Percentiles rank a stretch among this genome's conserved stretches.
Evolutionary conservation across 805 yeast species (phyloP).

Genomic region (Blastobotrys mokoenaii): DNA sequence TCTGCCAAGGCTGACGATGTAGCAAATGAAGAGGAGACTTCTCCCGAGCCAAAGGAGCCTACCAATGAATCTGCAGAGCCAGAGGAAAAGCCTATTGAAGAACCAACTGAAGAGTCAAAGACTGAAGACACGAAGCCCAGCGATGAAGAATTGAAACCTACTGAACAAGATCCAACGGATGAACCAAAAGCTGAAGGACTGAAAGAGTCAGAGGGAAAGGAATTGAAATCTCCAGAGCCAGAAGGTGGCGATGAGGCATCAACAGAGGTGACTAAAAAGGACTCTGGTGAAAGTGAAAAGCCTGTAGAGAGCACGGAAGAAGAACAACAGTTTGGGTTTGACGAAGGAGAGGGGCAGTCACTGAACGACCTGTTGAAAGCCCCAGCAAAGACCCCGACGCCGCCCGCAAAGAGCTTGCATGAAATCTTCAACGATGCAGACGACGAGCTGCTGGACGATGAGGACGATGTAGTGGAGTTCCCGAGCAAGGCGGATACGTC

Average conservation of each 20-base stretch:
- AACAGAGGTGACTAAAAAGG: constrained; percentile 6
- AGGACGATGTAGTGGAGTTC: no score
- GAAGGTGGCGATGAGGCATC: constrained; percentile 8
- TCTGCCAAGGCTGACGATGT: constrained; percentile 5
- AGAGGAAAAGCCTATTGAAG: constrained; percentile 12
- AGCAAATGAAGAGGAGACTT: constrained; percentile 1
- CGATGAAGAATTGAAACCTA: constrained; percentile 1
- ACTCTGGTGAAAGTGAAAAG: background rate
- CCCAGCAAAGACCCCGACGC: no score
- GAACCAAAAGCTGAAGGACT: background rate
- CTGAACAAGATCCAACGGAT: constrained; percentile 6
- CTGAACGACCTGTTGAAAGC: no score
- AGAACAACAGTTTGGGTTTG: no score
- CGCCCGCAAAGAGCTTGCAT: no score
- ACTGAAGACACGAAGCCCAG: constrained; percentile 10
- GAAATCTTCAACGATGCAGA: no score
- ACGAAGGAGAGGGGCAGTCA: no score
- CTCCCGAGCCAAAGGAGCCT: constrained; percentile 6
- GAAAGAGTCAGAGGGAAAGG: constrained; percentile 4
- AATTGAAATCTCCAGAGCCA: background rate
- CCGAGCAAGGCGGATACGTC: no score
- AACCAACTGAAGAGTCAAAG: constrained; percentile 7
- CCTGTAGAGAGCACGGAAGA: background rate
- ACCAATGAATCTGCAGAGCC: constrained; percentile 14
- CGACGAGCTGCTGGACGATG: no score